Conservation (phyloP, 352 stramenopile genomes). For the Lagenidium giganteum region DNA sequence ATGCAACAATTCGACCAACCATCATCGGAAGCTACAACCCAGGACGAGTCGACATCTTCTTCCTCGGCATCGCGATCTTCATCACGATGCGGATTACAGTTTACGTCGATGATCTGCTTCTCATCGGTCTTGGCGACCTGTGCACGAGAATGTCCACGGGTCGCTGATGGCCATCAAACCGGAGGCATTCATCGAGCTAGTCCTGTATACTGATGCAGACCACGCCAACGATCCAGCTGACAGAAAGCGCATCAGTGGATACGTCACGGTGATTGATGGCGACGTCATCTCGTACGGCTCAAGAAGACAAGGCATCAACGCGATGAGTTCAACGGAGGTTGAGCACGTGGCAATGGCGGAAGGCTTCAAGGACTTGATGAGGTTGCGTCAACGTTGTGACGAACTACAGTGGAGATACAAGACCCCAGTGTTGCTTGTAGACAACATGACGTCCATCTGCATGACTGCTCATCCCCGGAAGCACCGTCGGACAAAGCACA, state of each 20-base stretch:
- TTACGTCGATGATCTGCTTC: no score
- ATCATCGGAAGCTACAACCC: no score
- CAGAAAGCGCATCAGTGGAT: slow-evolving; percentile 7
- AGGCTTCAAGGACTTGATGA: slow-evolving; percentile 1
- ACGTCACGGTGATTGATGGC: slow-evolving; percentile 3
- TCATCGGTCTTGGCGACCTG: no score
- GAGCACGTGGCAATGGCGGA: slow-evolving; percentile 10
- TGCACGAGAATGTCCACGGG: no score
- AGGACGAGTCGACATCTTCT: no score
- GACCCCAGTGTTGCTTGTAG: background rate
- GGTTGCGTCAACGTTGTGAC: background rate
- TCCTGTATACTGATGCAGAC: slow-evolving; percentile 3
- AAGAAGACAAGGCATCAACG: slow-evolving; percentile 8
- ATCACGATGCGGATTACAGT: no score
- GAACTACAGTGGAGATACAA: slow-evolving; percentile 3
- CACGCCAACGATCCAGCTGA: slow-evolving; percentile 8
- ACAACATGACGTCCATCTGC: slow-evolving; percentile 2
- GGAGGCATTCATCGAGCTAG: no score
- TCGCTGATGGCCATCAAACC: no score
- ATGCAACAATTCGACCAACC: no score
- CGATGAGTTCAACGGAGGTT: slow-evolving; percentile 8
- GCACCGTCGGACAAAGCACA: slow-evolving; percentile 4
- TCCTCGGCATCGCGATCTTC: no score
- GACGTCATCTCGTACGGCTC: slow-evolving; percentile 13
- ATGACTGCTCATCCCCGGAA: slow-evolving; percentile 3